phyloP scores from a whole-genome alignment of 257 asterid genomes.

The Catharanthus roseus region DNA sequence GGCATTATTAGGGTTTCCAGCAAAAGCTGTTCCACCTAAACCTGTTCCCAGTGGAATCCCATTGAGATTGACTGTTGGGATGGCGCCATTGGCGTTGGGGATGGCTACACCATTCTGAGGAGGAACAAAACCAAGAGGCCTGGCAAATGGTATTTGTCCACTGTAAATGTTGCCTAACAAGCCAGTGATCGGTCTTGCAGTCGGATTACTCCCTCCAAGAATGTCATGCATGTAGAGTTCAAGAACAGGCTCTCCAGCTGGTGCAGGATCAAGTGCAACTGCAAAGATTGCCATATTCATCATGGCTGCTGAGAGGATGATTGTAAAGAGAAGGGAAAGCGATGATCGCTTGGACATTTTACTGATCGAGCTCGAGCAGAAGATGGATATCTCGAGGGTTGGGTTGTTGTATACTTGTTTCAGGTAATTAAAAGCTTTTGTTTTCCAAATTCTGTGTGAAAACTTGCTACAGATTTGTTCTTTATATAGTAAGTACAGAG shows the following conservation, averaged over 20 bases:
- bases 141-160: constrained; percentile 90
- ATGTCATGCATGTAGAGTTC: constrained; percentile 90
- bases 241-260: constrained; percentile 31
- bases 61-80: constrained; percentile 54
- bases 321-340: constrained; percentile 20
- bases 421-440: not conserved
- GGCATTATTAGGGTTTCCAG: constrained; percentile 26
- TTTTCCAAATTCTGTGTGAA: constrained; percentile 9
- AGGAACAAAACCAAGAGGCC: constrained; percentile 67
- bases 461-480: not conserved
- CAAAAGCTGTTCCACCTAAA: constrained; percentile 51
- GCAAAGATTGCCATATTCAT: constrained; percentile 16
- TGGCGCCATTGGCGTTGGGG: constrained; percentile 61
- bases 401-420: not conserved
- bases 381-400: not conserved
- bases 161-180: constrained; percentile 76
- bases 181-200: constrained; percentile 82
- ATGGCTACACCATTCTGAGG: constrained; percentile 57
- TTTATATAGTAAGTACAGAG: constrained; percentile 7
- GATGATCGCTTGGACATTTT: constrained; percentile 38
- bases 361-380: not conserved
- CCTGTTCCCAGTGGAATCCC: constrained; percentile 87
- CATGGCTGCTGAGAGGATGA: constrained; percentile 30
- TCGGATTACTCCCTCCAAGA: constrained; percentile 84
- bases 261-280: constrained; percentile 26